Evolutionary conservation across 257 asterid genomes (phyloP).

Genomic region (Striga asiatica): DNA sequence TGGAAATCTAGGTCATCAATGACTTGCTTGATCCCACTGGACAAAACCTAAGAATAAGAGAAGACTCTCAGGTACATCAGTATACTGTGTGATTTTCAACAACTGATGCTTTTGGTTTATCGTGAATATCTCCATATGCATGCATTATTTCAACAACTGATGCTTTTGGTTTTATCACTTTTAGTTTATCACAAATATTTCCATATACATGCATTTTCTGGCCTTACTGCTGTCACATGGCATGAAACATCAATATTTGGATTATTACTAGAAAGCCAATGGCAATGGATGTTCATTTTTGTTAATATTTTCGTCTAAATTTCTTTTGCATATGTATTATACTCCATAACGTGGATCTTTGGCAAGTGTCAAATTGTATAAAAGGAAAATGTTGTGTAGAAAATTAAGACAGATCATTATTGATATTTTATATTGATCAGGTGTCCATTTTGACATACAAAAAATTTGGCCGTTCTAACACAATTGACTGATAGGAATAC

Average conservation of each 20-base stretch:
- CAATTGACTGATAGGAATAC: neutral
- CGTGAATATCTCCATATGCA: slow-evolving; percentile 2
- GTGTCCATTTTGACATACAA: neutral
- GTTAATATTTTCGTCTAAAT: neutral
- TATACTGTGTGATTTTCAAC: slow-evolving; percentile 5
- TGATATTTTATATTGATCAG: too few species aligned
- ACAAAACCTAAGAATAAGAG: slow-evolving; percentile 73
- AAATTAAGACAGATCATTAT: neutral
- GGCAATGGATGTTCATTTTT: neutral
- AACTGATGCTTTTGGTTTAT: slow-evolving; percentile 3
- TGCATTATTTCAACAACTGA: neutral
- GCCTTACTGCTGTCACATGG: neutral
- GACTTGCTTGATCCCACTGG: slow-evolving; percentile 83
- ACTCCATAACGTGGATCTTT: neutral
- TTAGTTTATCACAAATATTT: slow-evolving; percentile 9
- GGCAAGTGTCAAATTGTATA: neutral
- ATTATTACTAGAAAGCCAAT: neutral
- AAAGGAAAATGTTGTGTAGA: neutral
- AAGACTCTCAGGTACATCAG: slow-evolving; percentile 59
- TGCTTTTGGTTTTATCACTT: slow-evolving; percentile 9
- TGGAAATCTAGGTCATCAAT: slow-evolving; percentile 62
- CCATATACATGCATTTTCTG: neutral
- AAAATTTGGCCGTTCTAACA: neutral
- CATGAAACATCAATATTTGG: slow-evolving; percentile 3
- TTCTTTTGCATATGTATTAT: neutral